phyloP scores from a whole-genome alignment of 352 stramenopile species.

The Globisporangium nodosum region DNA sequence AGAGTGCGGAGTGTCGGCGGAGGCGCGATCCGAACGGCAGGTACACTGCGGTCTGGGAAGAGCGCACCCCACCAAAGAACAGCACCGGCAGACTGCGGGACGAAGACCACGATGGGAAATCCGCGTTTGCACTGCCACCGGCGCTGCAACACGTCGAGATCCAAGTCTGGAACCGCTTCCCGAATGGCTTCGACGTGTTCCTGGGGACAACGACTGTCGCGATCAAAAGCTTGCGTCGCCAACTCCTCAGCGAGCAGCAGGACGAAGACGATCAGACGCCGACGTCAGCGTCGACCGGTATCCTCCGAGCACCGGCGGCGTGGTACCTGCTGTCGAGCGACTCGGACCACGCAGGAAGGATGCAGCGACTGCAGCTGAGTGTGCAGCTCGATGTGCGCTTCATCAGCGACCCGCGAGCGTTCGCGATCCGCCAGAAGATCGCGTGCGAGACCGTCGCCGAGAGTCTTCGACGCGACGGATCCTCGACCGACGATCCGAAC shows the following conservation, averaged over 20 bases:
- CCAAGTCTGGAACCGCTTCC: slow-evolving; percentile 63
- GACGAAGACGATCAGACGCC: not conserved
- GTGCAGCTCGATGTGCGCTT: slow-evolving; percentile 36
- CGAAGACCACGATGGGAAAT: not conserved
- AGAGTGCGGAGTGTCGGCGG: not conserved
- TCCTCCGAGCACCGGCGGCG: slow-evolving; percentile 17
- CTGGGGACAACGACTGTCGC: slow-evolving; percentile 35
- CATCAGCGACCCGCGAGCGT: slow-evolving; percentile 19
- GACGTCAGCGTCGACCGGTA: not conserved
- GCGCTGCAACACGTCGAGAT: slow-evolving; percentile 40
- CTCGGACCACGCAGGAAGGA: slow-evolving; percentile 11
- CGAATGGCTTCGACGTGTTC: slow-evolving; percentile 48
- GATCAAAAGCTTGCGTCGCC: slow-evolving; percentile 18
- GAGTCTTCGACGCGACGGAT: not conserved
- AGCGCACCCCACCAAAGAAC: not conserved
- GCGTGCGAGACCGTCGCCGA: not conserved
- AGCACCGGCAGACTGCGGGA: not conserved
- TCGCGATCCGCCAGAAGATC: slow-evolving; percentile 19
- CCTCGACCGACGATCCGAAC: not conserved
- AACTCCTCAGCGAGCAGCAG: slow-evolving; percentile 9
- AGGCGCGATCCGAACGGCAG: slow-evolving; percentile 26
- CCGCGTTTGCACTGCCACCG: slow-evolving; percentile 20
- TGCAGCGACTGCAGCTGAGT: slow-evolving; percentile 18
- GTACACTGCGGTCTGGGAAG: slow-evolving; percentile 37
- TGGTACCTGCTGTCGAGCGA: slow-evolving; percentile 32